Evolutionary conservation across 2,329 filamentous ascomycete genomes (phyloP).

Genomic region (Penicillium capsulatum): DNA sequence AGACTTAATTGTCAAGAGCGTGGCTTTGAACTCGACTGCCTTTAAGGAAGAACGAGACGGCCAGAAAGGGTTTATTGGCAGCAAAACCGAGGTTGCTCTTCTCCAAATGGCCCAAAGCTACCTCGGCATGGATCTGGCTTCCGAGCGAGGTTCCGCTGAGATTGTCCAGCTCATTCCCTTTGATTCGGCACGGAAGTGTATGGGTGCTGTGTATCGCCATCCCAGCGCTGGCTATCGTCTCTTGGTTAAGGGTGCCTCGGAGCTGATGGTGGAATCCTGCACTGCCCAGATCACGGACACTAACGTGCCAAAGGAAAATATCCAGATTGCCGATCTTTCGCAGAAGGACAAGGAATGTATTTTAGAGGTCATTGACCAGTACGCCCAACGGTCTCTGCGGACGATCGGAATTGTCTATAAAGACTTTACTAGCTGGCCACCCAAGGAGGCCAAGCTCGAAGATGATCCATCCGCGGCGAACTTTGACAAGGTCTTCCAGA

Average conservation of each 20-base stretch:
- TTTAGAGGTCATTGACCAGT: constrained; percentile 38
- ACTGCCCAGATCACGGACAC: constrained; percentile 33
- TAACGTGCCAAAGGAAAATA: constrained; percentile 21
- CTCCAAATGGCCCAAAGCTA: constrained; percentile 65
- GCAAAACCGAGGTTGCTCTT: constrained; percentile 72
- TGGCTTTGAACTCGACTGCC: constrained; percentile 60
- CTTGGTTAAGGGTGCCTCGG: constrained; percentile 48
- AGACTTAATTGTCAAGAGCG: constrained; percentile 40
- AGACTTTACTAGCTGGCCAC: constrained; percentile 68
- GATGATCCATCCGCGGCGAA: constrained; percentile 60
- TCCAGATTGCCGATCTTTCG: constrained; percentile 25
- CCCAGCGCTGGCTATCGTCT: constrained; percentile 41
- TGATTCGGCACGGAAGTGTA: constrained; percentile 69
- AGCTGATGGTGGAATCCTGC: constrained; percentile 42
- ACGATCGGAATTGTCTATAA: constrained; percentile 71
- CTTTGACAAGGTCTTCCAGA: constrained; percentile 64
- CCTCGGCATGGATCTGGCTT: constrained; percentile 62
- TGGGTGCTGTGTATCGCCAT: constrained; percentile 46
- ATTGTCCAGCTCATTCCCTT: constrained; percentile 68
- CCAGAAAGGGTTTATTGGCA: constrained; percentile 64
- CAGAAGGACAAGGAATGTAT: constrained; percentile 26
- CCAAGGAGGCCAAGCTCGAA: constrained; percentile 53
- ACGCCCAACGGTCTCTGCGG: constrained; percentile 58
- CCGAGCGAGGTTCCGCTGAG: constrained; percentile 59
- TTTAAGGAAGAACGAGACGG: constrained; percentile 72